phyloP scores from a whole-genome alignment of 2,329 filamentous ascomycete genomes.

The Monosporascus cannonballus region DNA sequence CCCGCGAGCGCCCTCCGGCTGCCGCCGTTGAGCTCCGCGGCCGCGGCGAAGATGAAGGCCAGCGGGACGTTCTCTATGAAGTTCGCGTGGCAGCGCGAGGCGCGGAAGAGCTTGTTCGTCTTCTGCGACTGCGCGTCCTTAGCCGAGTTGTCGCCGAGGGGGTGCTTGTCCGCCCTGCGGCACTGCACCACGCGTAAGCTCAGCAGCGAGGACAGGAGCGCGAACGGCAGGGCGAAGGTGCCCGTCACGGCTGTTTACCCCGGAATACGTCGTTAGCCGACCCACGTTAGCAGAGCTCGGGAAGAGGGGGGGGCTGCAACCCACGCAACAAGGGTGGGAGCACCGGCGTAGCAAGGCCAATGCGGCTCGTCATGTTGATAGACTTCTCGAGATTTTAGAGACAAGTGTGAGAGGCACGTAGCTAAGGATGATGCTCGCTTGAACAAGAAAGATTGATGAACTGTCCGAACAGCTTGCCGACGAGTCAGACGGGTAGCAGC shows the following conservation, averaged over 20 bases:
- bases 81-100: slow-evolving; percentile 22
- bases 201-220: slow-evolving; percentile 25
- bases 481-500: neutral
- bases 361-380: slow-evolving; percentile 8
- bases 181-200: slow-evolving; percentile 20
- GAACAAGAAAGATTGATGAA: neutral
- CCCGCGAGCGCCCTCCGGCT: slow-evolving; percentile 17
- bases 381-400: neutral
- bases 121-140: slow-evolving; percentile 6
- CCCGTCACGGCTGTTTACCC: slow-evolving; percentile 21
- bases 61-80: slow-evolving; percentile 27
- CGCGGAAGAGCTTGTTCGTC: slow-evolving; percentile 19
- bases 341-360: slow-evolving; percentile 10
- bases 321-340: slow-evolving; percentile 15
- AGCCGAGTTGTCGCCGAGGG: slow-evolving; percentile 21
- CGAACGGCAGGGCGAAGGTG: slow-evolving; percentile 24
- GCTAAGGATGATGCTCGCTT: neutral
- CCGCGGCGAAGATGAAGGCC: slow-evolving; percentile 22
- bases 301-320: neutral
- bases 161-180: slow-evolving; percentile 20
- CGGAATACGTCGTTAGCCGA: neutral
- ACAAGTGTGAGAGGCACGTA: neutral
- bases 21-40: slow-evolving; percentile 27
- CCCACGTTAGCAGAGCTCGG: neutral
- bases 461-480: neutral